Evolutionary conservation across 2,329 filamentous ascomycete genomes (phyloP).

Genomic region (Sordariomycetes sp.): DNA sequence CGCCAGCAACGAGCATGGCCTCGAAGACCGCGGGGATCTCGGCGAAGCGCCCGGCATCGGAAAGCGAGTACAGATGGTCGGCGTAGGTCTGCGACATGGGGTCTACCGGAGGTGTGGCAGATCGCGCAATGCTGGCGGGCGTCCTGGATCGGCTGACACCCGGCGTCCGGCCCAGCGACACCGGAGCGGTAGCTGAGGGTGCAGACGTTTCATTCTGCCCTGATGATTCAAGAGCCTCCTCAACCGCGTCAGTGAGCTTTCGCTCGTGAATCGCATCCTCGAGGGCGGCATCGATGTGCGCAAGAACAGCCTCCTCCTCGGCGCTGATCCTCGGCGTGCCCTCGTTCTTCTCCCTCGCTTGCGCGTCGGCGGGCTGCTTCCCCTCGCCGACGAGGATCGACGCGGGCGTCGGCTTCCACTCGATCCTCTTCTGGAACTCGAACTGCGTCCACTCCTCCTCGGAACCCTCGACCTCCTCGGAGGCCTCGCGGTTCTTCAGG

Average conservation of each 20-base stretch:
- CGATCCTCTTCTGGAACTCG: conserved; percentile 78
- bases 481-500: conserved; percentile 70
- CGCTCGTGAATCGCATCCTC: conserved; percentile 62
- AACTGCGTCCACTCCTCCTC: conserved; percentile 87
- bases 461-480: conserved; percentile 38
- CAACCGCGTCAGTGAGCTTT: conserved; percentile 30
- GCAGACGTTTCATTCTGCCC: conserved; percentile 14
- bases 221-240: conserved; percentile 26
- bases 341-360: conserved; percentile 20
- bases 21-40: conserved; percentile 90
- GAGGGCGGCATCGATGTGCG: conserved; percentile 77
- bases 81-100: conserved; percentile 62
- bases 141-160: conserved; percentile 26
- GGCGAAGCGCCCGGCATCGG: conserved; percentile 60
- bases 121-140: conserved; percentile 36
- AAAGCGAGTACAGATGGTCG: conserved; percentile 66
- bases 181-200: conserved; percentile 22
- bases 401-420: conserved; percentile 63
- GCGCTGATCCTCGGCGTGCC: conserved; percentile 16
- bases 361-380: conserved; percentile 32
- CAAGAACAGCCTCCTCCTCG: conserved; percentile 48
- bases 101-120: conserved; percentile 51
- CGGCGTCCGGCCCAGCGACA: conserved; percentile 29
- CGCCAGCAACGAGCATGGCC: conserved; percentile 71
- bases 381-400: conserved; percentile 51